Conservation (phyloP, 2,329 filamentous ascomycete species). For the Helminthosporium solani region DNA sequence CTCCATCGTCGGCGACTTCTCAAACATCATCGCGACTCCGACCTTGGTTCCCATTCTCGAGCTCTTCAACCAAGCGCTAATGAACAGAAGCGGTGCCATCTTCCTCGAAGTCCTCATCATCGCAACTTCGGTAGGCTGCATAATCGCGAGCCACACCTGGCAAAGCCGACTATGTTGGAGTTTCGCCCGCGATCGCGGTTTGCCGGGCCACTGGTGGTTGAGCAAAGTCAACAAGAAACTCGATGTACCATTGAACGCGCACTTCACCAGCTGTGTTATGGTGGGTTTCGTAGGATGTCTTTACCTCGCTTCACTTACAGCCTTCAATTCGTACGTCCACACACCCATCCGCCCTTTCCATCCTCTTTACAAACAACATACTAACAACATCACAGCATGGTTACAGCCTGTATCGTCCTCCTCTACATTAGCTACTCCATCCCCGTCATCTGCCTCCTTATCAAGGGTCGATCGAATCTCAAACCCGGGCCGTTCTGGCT, state of each 20-base stretch:
- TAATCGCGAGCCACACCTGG: conserved; percentile 53
- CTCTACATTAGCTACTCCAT: conserved; percentile 43
- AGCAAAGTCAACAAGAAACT: conserved; percentile 43
- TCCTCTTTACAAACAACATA: neutral
- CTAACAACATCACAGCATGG: conserved; percentile 34
- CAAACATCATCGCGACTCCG: conserved; percentile 40
- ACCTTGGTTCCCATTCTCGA: conserved; percentile 52
- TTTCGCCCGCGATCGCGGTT: conserved; percentile 53
- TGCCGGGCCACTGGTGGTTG: conserved; percentile 48
- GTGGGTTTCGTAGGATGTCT: conserved; percentile 50
- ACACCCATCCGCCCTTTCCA: neutral
- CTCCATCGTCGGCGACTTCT: conserved; percentile 50
- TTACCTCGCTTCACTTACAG: conserved; percentile 46
- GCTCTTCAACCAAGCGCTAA: conserved; percentile 49
- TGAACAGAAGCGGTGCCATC: conserved; percentile 48
- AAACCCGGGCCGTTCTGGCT: conserved; percentile 51
- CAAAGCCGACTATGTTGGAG: conserved; percentile 55
- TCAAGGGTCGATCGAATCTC: conserved; percentile 49
- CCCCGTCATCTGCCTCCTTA: conserved; percentile 49
- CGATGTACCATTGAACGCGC: conserved; percentile 50
- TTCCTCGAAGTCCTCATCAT: conserved; percentile 50
- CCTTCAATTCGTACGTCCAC: conserved; percentile 42
- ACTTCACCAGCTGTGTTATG: conserved; percentile 46
- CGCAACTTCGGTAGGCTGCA: conserved; percentile 50
- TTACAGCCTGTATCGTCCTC: conserved; percentile 46